A percentile compares a stretch with the other conserved stretches of the same genome.
phyloP scores from a whole-genome alignment of 2,329 filamentous ascomycete genomes.

The Leptographium wingfieldii region DNA sequence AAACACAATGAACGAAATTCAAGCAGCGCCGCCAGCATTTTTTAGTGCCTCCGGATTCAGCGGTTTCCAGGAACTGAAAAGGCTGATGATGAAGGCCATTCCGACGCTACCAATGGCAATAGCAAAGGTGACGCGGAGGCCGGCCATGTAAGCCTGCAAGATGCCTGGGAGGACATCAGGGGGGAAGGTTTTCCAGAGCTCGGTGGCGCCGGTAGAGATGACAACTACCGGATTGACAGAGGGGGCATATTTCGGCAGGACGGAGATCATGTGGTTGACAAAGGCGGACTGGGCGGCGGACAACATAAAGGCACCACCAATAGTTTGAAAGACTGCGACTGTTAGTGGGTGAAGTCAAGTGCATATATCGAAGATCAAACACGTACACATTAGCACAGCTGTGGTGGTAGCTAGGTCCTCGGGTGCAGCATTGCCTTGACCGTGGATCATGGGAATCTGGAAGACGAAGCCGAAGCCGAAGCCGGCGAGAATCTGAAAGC shows the following conservation, averaged over 20 bases:
- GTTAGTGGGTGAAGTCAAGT: neutral
- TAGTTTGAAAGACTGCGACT: conserved; percentile 25
- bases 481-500: conserved; percentile 35
- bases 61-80: conserved; percentile 12
- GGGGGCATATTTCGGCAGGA: conserved; percentile 13
- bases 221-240: conserved; percentile 13
- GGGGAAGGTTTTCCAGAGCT: conserved; percentile 35
- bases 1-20: neutral
- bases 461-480: conserved; percentile 30
- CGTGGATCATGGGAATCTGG: conserved; percentile 31
- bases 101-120: conserved; percentile 10
- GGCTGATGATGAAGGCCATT: conserved; percentile 17
- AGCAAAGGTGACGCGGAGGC: conserved; percentile 16
- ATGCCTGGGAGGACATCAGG: conserved; percentile 33
- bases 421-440: conserved; percentile 18
- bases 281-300: conserved; percentile 28
- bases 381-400: conserved; percentile 20
- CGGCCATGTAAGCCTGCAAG: conserved; percentile 42
- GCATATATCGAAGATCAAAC: conserved; percentile 6
- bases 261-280: conserved; percentile 21
- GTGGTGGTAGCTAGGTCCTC: conserved; percentile 26
- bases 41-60: conserved; percentile 9
- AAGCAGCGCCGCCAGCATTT: conserved; percentile 8
- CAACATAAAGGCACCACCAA: conserved; percentile 35
- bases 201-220: conserved; percentile 29